Evolutionary conservation across 192 early-diverging fungal species (phyloP), one percentile per base, ranked within the genome.

Genomic region (Obelidium mucronatum): DNA sequence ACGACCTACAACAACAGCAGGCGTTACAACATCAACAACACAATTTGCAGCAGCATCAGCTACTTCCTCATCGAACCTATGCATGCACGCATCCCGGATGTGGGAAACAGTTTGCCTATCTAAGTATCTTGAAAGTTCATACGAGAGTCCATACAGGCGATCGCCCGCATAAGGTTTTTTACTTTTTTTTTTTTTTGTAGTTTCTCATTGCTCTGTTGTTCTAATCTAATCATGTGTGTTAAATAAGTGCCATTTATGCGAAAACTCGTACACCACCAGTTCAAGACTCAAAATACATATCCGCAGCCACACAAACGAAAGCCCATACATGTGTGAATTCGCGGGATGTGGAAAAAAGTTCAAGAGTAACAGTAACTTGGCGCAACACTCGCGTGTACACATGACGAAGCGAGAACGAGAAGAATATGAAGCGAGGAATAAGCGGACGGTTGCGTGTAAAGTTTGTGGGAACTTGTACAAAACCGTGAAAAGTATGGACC

Each of bases 101-200:
- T 60, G 67, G 48, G 36, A 80, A 80, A 53, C 15, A 22, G 48
- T 80, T 77, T 62, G 55, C 66, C 15, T 68, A 67, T 31, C 28
- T 68, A 15, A 51, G 51, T 24, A 90, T 91, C 42, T 79, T 92
- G 30, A 90, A 90, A 74, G 84, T 88, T 6, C 91, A 92, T 76
- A 86, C 85, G 81, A 84, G 90, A n/a, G 53, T 56, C 13, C 89
- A 90, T 66, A 85, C 83, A 1, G 67, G 82, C 28, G 83, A 83
- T 54, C 79, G 82, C 19, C 86, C 89, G n/a, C 79, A 75, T 31
- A 37, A 69, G 70, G 28, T 59, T 13, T 28, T 22, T 52, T 73
- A 26, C 36, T 35, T 0, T 64, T 34, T 0, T 64, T 39, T 17
- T 36, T 8, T 13, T 63, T 35, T 64, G 62, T 5, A 1, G 17